Percentiles rank a stretch among this genome's conserved stretches.
Conservation (phyloP, 352 stramenopile species). For the Phytophthora foliorum region DNA sequence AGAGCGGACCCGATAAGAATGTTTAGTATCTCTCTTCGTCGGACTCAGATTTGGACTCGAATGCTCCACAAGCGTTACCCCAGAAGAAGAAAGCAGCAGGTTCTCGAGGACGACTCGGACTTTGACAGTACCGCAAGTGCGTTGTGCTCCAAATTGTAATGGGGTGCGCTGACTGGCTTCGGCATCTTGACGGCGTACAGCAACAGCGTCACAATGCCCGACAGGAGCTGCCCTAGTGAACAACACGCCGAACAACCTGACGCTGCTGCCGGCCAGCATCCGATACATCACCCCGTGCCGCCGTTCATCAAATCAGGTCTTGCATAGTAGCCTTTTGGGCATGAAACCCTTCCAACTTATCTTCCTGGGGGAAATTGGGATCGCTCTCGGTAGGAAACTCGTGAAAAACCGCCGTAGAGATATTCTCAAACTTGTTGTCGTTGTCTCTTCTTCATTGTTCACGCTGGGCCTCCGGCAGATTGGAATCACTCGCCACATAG, state of each 20-base stretch:
- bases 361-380: not conserved
- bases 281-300: too few relatives aligned
- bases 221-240: conserved; percentile 37
- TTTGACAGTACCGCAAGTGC: too few relatives aligned
- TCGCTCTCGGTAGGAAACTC: conserved; percentile 1
- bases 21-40: too few relatives aligned
- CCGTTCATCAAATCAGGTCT: not conserved
- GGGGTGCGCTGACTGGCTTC: conserved; percentile 67
- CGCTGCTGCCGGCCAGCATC: conserved; percentile 36
- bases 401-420: not conserved
- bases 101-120: too few relatives aligned
- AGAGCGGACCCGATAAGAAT: too few relatives aligned
- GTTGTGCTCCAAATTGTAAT: too few relatives aligned
- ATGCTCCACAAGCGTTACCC: too few relatives aligned
- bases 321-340: not conserved
- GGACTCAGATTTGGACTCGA: too few relatives aligned
- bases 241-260: conserved; percentile 58
- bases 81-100: too few relatives aligned
- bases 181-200: conserved; percentile 69
- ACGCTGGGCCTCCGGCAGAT: too few relatives aligned
- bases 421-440: conserved; percentile 1
- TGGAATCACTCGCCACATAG: not conserved
- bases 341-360: not conserved
- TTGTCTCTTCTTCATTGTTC: not conserved
- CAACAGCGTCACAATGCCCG: conserved; percentile 56